A percentile compares a stretch with the other conserved stretches of the same genome.
Evolutionary conservation across 106 monocot species (phyloP).

Genomic region (Dendrobium huoshanense): DNA sequence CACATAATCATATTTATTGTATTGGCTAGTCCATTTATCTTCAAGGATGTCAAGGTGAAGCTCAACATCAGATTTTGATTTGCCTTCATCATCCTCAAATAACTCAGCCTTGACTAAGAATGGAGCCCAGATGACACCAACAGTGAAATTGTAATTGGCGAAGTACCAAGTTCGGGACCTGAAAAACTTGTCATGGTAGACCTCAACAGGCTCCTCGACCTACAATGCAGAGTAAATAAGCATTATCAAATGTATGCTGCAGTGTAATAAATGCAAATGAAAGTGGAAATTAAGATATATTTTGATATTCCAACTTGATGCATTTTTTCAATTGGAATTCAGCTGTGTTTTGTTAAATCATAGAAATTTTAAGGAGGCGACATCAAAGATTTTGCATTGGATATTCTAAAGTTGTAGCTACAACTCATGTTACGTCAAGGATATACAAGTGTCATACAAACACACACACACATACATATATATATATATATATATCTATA

Average conservation of each 20-base stretch:
- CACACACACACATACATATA: too few relatives aligned
- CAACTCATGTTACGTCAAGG: too few relatives aligned
- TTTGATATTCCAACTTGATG: too few relatives aligned
- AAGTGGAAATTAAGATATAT: too few relatives aligned
- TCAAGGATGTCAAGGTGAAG: constrained; percentile 37
- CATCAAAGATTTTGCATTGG: too few relatives aligned
- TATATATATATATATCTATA: too few relatives aligned
- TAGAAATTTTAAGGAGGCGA: too few relatives aligned
- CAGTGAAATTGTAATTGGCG: constrained; percentile 29
- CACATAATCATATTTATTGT: constrained; percentile 25
- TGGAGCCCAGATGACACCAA: constrained; percentile 37
- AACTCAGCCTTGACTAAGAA: constrained; percentile 28
- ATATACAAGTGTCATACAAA: too few relatives aligned
- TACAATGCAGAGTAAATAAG: background rate
- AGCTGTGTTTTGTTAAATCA: too few relatives aligned
- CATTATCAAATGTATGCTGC: background rate
- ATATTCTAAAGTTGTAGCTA: too few relatives aligned
- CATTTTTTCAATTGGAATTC: too few relatives aligned
- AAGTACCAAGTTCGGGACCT: constrained; percentile 24
- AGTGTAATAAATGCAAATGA: background rate
- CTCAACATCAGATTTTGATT: constrained; percentile 1
- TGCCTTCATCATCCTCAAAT: constrained; percentile 5
- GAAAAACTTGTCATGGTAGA: constrained; percentile 22
- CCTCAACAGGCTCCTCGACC: constrained; percentile 22
- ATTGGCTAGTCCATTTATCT: constrained; percentile 15